A percentile compares a stretch with the other conserved stretches of the same genome.
Evolutionary conservation across 768 basidiomycete genomes (phyloP).

Genomic region (Ramaria rubella): DNA sequence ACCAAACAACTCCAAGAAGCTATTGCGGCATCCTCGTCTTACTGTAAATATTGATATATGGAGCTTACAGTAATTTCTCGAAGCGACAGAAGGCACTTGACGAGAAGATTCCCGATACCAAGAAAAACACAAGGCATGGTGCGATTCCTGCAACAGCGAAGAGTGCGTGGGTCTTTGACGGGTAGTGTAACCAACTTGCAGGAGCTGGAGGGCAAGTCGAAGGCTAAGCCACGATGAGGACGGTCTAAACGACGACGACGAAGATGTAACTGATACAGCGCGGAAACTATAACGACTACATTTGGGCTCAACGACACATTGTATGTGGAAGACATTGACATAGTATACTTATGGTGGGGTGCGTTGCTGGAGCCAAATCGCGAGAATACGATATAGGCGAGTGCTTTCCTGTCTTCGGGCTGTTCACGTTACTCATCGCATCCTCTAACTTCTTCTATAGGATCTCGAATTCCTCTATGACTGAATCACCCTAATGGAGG

Average conservation of each 20-base stretch:
- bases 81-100: slow-evolving; percentile 75
- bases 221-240: slow-evolving; percentile 33
- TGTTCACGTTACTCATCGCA: not conserved
- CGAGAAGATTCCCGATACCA: slow-evolving; percentile 95
- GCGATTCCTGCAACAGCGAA: slow-evolving; percentile 63
- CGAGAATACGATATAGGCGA: slow-evolving; percentile 54
- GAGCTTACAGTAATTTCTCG: slow-evolving; percentile 73
- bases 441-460: not conserved
- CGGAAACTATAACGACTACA: slow-evolving; percentile 66
- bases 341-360: slow-evolving; percentile 93
- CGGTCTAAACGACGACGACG: slow-evolving; percentile 43
- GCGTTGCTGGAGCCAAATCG: slow-evolving; percentile 70
- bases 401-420: not conserved
- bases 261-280: slow-evolving; percentile 36
- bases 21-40: slow-evolving; percentile 56
- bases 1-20: slow-evolving; percentile 86
- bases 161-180: slow-evolving; percentile 38
- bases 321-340: slow-evolving; percentile 81
- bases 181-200: slow-evolving; percentile 19
- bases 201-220: slow-evolving; percentile 61
- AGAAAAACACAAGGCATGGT: slow-evolving; percentile 90
- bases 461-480: slow-evolving; percentile 92
- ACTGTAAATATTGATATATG: slow-evolving; percentile 98
- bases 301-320: slow-evolving; percentile 97
- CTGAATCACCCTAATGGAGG: slow-evolving; percentile 94